These are phyloP conservation scores for Geotrichum candidum DNA, from an alignment of 1,139 yeast species.

Conservation along the genomic window DNA sequence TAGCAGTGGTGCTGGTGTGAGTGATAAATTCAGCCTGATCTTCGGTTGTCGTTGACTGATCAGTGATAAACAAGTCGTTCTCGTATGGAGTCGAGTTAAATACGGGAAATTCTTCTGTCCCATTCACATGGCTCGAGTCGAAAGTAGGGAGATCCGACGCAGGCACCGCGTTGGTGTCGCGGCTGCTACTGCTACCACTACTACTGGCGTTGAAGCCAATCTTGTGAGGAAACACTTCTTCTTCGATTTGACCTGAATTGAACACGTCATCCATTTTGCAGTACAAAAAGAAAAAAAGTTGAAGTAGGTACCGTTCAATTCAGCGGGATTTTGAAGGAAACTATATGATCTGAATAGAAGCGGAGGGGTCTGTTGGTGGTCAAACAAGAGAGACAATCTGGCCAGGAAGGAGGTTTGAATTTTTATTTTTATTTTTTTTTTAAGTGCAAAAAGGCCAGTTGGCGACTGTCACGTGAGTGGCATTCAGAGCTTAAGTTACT, in stretches of 20 bases:
- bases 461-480: neutral
- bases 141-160: neutral
- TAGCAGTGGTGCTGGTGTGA: slow-evolving; percentile 1
- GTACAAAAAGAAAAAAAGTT: neutral
- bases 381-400: neutral
- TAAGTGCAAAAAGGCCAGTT: neutral
- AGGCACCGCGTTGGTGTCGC: neutral
- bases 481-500: neutral
- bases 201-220: neutral
- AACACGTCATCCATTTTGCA: neutral
- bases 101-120: slow-evolving; percentile 8
- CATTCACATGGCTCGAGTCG: neutral
- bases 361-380: neutral
- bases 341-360: neutral
- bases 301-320: neutral
- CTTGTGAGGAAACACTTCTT: neutral
- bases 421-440: neutral
- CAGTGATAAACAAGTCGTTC: slow-evolving; percentile 3
- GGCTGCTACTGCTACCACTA: neutral
- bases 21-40: slow-evolving; percentile 15
- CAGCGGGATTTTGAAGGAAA: neutral
- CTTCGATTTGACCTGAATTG: neutral
- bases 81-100: slow-evolving; percentile 8
- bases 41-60: slow-evolving; percentile 10
- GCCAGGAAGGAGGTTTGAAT: neutral